phyloP scores from a whole-genome alignment of 441 rosid genomes.

The Populus hybrid region DNA sequence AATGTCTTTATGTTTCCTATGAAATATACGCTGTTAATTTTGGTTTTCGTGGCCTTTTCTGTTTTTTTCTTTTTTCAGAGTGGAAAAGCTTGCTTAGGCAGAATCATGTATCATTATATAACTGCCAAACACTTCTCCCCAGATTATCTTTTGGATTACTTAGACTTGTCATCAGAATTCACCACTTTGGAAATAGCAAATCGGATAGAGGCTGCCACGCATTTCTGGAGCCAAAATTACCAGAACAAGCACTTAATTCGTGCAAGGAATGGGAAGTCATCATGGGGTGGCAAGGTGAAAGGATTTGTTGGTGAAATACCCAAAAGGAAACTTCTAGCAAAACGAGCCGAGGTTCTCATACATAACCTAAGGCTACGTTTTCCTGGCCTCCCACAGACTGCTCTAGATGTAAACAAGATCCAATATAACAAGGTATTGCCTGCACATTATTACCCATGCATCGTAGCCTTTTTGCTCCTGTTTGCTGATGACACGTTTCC shows the following conservation, averaged over 20 bases:
- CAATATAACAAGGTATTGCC: constrained; percentile 72
- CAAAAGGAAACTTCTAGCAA: constrained; percentile 55
- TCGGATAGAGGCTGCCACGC: constrained; percentile 80
- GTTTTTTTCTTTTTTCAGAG: constrained; percentile 38
- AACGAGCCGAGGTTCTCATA: constrained; percentile 69
- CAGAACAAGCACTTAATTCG: constrained; percentile 36
- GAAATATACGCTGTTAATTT: not conserved
- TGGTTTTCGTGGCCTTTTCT: constrained; percentile 4
- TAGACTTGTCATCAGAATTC: constrained; percentile 78
- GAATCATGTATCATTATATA: constrained; percentile 62
- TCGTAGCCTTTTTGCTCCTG: not conserved
- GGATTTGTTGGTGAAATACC: constrained; percentile 63
- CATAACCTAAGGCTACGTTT: constrained; percentile 70
- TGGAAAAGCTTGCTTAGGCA: constrained; percentile 80
- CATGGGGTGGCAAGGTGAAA: constrained; percentile 86
- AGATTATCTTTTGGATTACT: constrained; percentile 75
- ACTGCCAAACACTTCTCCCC: constrained; percentile 71
- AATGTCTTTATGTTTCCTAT: not conserved
- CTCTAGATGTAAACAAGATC: constrained; percentile 83
- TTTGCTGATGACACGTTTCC: not conserved
- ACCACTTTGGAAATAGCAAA: constrained; percentile 72
- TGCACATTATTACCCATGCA: not conserved
- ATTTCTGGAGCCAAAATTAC: constrained; percentile 72
- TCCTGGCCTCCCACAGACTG: constrained; percentile 90
- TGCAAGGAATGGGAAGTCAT: constrained; percentile 38